These are phyloP conservation scores for Magnolia changhungtana DNA, from an alignment of 164 flowering plant species.

Conservation along the genomic window DNA sequence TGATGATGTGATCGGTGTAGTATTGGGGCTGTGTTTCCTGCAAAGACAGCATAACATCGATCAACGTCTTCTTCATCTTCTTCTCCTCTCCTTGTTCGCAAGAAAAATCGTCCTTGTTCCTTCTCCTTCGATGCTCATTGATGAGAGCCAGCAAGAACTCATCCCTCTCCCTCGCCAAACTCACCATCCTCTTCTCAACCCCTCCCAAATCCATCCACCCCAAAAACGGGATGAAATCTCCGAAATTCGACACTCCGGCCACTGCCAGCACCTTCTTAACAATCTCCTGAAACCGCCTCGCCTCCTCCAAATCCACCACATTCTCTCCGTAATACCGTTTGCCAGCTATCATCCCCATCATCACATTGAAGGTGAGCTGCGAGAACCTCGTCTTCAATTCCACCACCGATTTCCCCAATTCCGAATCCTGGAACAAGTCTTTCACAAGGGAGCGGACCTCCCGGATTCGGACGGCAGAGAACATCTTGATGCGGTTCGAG, in stretches of 20 bases:
- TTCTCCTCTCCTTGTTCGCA: not conserved
- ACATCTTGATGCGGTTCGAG: constrained; percentile 17
- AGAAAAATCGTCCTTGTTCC: not conserved
- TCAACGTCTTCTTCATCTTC: constrained; percentile 6
- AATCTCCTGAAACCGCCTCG: constrained; percentile 6
- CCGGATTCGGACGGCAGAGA: constrained; percentile 13
- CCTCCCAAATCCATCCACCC: constrained; percentile 18
- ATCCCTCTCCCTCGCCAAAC: constrained; percentile 10
- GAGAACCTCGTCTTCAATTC: constrained; percentile 29
- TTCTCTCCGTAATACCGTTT: constrained; percentile 33
- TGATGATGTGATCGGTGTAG: not conserved
- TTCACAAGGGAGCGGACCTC: constrained; percentile 21
- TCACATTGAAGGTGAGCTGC: constrained; percentile 27
- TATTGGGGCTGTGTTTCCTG: not conserved
- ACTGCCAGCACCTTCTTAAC: constrained; percentile 1
- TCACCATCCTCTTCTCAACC: constrained; percentile 14
- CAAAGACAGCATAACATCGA: not conserved
- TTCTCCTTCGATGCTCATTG: constrained; percentile 8
- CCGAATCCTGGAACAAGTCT: constrained; percentile 1
- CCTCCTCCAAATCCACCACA: constrained; percentile 9
- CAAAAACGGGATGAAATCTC: constrained; percentile 13
- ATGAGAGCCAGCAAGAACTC: constrained; percentile 10
- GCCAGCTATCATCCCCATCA: constrained; percentile 44
- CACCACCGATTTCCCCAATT: not conserved
- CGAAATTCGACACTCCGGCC: constrained; percentile 7